Percentiles rank a stretch among this genome's conserved stretches.
Conservation (phyloP, 257 asterid genomes). For the Solanum paucissectum region DNA sequence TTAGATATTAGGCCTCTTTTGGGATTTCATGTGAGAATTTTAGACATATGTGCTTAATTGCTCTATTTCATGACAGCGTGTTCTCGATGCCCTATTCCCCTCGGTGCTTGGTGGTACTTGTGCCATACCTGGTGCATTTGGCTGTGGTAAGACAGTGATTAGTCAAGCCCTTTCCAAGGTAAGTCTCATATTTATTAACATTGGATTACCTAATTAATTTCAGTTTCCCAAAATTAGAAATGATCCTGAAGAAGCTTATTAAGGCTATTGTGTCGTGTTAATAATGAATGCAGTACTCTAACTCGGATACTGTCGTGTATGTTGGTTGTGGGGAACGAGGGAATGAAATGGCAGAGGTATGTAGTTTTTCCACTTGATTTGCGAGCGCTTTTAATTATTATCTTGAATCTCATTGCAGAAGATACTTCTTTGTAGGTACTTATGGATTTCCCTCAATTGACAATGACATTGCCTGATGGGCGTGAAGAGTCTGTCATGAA, state of each 20-base stretch:
- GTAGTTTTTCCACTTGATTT: background rate
- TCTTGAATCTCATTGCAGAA: background rate
- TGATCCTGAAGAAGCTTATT: background rate
- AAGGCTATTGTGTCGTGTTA: slow-evolving; percentile 1
- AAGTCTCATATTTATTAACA: slow-evolving; percentile 10
- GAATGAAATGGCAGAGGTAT: slow-evolving; percentile 99
- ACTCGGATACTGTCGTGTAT: slow-evolving; percentile 93
- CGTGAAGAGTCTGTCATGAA: slow-evolving; percentile 99
- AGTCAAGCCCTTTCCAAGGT: slow-evolving; percentile 99
- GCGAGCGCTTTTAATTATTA: slow-evolving; percentile 10
- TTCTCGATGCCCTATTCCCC: slow-evolving; percentile 96
- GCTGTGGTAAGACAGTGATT: slow-evolving; percentile 98
- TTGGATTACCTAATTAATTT: background rate
- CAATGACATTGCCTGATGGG: slow-evolving; percentile 98
- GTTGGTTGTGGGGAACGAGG: slow-evolving; percentile 99
- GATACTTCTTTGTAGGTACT: slow-evolving; percentile 58
- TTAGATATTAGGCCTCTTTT: background rate
- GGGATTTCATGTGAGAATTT: background rate
- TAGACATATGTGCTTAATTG: background rate
- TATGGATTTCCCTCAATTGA: slow-evolving; percentile 99
- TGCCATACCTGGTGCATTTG: slow-evolving; percentile 99
- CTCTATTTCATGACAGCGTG: slow-evolving; percentile 57
- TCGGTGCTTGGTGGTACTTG: slow-evolving; percentile 99
- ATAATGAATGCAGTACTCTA: slow-evolving; percentile 69
- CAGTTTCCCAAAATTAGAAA: background rate